Evolutionary conservation across 257 asterid species (phyloP).

Genomic region (Solanum piurae): DNA sequence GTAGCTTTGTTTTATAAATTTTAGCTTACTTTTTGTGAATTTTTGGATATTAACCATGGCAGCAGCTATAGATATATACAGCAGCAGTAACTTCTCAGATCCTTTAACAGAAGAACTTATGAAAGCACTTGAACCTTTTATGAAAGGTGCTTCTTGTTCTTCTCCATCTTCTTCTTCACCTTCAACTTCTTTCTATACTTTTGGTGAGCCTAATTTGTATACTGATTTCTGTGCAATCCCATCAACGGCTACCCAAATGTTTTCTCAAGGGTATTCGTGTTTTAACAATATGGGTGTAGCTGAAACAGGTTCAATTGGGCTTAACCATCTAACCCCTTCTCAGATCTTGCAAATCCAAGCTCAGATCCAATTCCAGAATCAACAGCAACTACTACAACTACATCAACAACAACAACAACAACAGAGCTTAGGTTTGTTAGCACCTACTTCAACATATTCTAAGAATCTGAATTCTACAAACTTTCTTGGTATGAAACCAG

Average conservation of each 20-base stretch:
- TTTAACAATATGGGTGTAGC: slow-evolving; percentile 35
- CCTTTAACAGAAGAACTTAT: slow-evolving; percentile 72
- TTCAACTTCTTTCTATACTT: slow-evolving; percentile 1
- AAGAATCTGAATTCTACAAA: slow-evolving; percentile 13
- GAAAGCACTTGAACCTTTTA: slow-evolving; percentile 86
- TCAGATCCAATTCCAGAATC: slow-evolving; percentile 51
- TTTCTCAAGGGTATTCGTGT: slow-evolving; percentile 22
- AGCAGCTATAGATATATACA: slow-evolving; percentile 43
- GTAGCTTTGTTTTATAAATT: slow-evolving; percentile 12
- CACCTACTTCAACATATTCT: not conserved
- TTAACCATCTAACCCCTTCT: slow-evolving; percentile 48
- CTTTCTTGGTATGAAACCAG: slow-evolving; percentile 47
- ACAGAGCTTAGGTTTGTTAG: slow-evolving; percentile 5
- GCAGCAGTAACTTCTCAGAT: slow-evolving; percentile 37
- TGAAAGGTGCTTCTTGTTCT: slow-evolving; percentile 40
- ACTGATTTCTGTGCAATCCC: slow-evolving; percentile 30
- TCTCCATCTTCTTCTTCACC: not conserved
- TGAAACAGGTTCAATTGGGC: slow-evolving; percentile 31
- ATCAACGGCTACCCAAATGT: slow-evolving; percentile 32
- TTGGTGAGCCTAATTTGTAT: slow-evolving; percentile 25
- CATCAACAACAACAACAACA: slow-evolving; percentile 13
- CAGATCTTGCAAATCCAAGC: slow-evolving; percentile 68
- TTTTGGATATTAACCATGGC: slow-evolving; percentile 31
- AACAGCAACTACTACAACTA: slow-evolving; percentile 15
- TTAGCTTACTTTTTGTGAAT: not conserved